These are phyloP conservation scores for Lodderomyces theae DNA, from an alignment of 1,139 yeast genomes.

Conservation along the genomic window DNA sequence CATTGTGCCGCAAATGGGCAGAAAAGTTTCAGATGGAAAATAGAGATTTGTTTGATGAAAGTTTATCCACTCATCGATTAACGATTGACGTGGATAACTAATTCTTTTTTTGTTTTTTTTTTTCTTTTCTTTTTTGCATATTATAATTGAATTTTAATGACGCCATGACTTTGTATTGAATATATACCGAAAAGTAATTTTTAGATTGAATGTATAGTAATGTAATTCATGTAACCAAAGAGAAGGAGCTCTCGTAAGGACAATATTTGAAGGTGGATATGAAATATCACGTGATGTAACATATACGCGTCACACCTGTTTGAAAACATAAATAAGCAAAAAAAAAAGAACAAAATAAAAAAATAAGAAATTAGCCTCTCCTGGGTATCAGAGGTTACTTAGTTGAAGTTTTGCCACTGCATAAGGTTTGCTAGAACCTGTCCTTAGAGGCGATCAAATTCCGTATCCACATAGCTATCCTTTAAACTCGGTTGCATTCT, in stretches of 20 bases:
- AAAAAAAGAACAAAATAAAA: neutral
- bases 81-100: conserved; percentile 10
- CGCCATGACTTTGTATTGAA: neutral
- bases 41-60: conserved; percentile 25
- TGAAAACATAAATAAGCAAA: neutral
- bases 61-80: conserved; percentile 16
- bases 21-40: conserved; percentile 50
- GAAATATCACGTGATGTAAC: neutral
- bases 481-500: too few relatives aligned
- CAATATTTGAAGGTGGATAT: too few relatives aligned
- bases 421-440: too few relatives aligned
- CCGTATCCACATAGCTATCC: too few relatives aligned
- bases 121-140: too few relatives aligned
- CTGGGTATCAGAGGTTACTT: too few relatives aligned
- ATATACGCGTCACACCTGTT: conserved; percentile 2
- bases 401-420: neutral
- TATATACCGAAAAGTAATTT: too few relatives aligned
- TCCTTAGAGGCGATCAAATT: too few relatives aligned
- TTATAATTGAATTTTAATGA: neutral
- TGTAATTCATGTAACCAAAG: neutral
- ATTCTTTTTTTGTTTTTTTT: too few relatives aligned
- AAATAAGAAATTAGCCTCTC: too few relatives aligned
- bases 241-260: too few relatives aligned
- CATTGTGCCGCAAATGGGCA: conserved; percentile 90
- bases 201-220: conserved; percentile 1